Base-by-base conservation (phyloP, 2,329 filamentous ascomycete species). In the Phyllosticta capitalensis region DNA sequence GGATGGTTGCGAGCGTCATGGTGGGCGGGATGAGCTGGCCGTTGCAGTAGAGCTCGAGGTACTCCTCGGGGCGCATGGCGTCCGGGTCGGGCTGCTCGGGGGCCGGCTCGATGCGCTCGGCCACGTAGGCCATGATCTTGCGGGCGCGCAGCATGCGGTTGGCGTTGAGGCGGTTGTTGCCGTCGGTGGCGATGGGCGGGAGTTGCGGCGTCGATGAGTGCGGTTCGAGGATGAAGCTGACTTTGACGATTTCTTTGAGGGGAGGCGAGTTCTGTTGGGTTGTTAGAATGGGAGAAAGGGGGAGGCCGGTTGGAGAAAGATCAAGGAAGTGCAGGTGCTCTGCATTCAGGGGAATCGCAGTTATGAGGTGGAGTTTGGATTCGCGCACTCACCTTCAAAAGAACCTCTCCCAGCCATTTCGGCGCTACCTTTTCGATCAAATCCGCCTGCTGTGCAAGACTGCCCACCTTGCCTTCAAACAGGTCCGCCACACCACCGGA, bases 141-240 rank as follows among this genome's bases (percentile, higher is more conserved):
- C 90, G 92, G 3, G 95, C 90, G 53, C 94, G 84, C 55, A 99
- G 80, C 94, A 99, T 97, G 59, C 92, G 84, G 69, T 97, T 99
- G 10, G 94, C 94, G 71, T 97, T 99, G 56, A 99, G 80, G 22
- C 94, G 86, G 65, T 92, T 92, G 72, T 92, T 95, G 56, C 87
- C 83, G 22, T 9, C 9, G 9, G 52, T 28, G 3, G 87, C 83
- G 55, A 96, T 87, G 58, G 81, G 82, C 0, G 91, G 90, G 56
- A 97, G 76, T 90, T 86, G 66, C 89, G 81, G 76, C 2, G 38
- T 45, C n/a, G 38, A 45, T n/a, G 38, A 17, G 38, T 83, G 91
- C 0, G 94, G 92, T 65, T 94, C 84, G 22, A 99, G 79, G 17
- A 96, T 83, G 68, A 99, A 99, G 3, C 90, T 92, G n/a, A 97